Conservation (phyloP, 2,329 filamentous ascomycete species). For the Graphiopsis chlorocephala region DNA sequence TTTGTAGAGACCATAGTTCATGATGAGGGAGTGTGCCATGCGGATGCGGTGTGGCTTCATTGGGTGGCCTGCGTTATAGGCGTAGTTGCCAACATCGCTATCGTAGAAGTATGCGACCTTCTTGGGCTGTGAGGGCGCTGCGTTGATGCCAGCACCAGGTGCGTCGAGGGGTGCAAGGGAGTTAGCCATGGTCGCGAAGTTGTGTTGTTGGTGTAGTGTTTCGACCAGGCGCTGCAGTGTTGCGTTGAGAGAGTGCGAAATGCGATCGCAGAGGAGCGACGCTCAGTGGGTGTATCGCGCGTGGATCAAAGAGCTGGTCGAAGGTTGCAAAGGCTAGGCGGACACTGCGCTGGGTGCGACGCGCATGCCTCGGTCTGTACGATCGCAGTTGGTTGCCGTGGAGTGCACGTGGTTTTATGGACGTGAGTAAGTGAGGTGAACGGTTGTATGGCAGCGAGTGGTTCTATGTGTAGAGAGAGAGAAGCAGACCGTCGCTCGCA, state of each 20-base stretch:
- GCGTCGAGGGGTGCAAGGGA: constrained; percentile 52
- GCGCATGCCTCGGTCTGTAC: background rate
- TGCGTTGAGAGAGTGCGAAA: background rate
- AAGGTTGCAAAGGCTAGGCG: background rate
- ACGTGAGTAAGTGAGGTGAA: background rate
- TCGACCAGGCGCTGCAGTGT: background rate
- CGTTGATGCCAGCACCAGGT: constrained; percentile 48
- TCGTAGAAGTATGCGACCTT: constrained; percentile 98
- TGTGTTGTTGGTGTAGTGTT: background rate
- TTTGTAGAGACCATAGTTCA: constrained; percentile 72
- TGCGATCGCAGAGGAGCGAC: background rate
- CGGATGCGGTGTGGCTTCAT: constrained; percentile 69
- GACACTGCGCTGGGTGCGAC: background rate
- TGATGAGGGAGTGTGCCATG: constrained; percentile 63
- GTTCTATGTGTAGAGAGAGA: background rate
- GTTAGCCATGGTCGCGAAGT: constrained; percentile 18
- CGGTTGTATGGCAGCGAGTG: background rate
- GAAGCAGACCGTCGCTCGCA: background rate
- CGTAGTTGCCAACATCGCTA: constrained; percentile 96
- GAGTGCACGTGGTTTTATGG: background rate
- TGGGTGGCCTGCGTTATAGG: constrained; percentile 74
- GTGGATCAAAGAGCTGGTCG: background rate
- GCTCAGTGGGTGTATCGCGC: background rate
- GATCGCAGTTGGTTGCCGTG: background rate
- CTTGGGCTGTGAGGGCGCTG: constrained; percentile 58